These are phyloP conservation scores for Colletotrichum plurivorum DNA, from an alignment of 2,329 filamentous ascomycete genomes.

Conservation along the genomic window DNA sequence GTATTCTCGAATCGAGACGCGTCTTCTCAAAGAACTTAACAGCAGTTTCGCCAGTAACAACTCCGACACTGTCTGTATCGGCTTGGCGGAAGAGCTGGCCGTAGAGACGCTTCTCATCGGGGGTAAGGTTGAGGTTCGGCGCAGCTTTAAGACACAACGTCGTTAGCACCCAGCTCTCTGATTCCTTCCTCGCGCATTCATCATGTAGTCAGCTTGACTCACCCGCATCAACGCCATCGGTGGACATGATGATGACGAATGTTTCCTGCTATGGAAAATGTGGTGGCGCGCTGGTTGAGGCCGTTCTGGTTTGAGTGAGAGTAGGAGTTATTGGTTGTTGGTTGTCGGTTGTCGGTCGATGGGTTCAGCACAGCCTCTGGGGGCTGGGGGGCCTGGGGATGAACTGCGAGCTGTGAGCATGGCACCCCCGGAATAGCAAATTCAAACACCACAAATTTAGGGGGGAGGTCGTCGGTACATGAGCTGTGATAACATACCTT, in stretches of 20 bases:
- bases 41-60: conserved; percentile 95
- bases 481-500: conserved; percentile 13
- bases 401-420: conserved; percentile 16
- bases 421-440: not conserved
- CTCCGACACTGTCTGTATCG: conserved; percentile 90
- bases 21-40: conserved; percentile 99
- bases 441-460: conserved; percentile 9
- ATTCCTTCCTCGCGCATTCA: too few relatives aligned
- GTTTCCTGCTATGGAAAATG: conserved; percentile 5
- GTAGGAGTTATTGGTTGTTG: not conserved
- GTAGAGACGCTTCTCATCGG: conserved; percentile 95
- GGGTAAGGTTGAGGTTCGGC: conserved; percentile 85
- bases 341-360: not conserved
- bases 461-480: not conserved
- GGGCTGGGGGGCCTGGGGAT: conserved; percentile 22
- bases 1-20: conserved; percentile 83
- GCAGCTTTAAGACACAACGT: conserved; percentile 56
- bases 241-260: conserved; percentile 33
- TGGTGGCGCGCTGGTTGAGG: not conserved
- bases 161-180: conserved; percentile 10
- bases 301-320: not conserved
- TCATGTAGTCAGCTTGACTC: not conserved
- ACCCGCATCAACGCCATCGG: conserved; percentile 38
- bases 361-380: conserved; percentile 24
- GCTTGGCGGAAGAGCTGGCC: conserved; percentile 94